phyloP scores from a whole-genome alignment of 108 stramenopile species.

The Pseudonitzschia pungens region DNA sequence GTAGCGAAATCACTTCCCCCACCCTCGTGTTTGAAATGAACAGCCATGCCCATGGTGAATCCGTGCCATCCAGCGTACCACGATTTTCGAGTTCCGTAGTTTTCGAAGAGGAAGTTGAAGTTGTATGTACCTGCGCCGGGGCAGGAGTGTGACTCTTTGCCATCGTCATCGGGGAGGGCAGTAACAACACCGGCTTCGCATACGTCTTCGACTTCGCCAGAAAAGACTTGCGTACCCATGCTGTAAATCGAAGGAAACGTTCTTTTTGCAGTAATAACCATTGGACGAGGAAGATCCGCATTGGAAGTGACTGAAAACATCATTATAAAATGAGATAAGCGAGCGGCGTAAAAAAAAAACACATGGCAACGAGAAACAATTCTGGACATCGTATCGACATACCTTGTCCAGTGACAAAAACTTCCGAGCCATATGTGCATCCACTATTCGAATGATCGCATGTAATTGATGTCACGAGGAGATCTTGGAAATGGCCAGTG shows the following conservation, averaged over 20 bases:
- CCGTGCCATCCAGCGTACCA: constrained; percentile 16
- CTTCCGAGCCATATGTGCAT: constrained; percentile 18
- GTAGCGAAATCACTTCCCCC: constrained; percentile 12
- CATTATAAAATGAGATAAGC: not conserved
- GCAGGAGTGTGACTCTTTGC: not conserved
- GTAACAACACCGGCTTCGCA: not conserved
- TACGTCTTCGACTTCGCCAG: not conserved
- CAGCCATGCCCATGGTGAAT: constrained; percentile 7
- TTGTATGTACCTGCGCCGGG: constrained; percentile 12
- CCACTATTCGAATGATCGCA: constrained; percentile 9
- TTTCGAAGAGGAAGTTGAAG: constrained; percentile 14
- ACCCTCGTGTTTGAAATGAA: constrained; percentile 18
- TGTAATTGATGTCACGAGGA: constrained; percentile 14
- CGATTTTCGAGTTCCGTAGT: not conserved
- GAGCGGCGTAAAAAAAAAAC: not conserved
- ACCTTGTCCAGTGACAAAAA: constrained; percentile 24
- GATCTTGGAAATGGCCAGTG: constrained; percentile 2
- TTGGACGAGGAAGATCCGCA: constrained; percentile 15
- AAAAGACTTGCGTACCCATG: not conserved
- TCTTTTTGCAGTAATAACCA: not conserved
- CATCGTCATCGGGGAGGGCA: not conserved
- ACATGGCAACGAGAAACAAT: not conserved
- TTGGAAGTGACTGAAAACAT: not conserved
- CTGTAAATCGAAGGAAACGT: constrained; percentile 5
- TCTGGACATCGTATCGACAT: not conserved